Percentiles rank a stretch among this genome's conserved stretches.
Evolutionary conservation across 2,329 filamentous ascomycete genomes (phyloP).

Genomic region (Aspergillus sp.): DNA sequence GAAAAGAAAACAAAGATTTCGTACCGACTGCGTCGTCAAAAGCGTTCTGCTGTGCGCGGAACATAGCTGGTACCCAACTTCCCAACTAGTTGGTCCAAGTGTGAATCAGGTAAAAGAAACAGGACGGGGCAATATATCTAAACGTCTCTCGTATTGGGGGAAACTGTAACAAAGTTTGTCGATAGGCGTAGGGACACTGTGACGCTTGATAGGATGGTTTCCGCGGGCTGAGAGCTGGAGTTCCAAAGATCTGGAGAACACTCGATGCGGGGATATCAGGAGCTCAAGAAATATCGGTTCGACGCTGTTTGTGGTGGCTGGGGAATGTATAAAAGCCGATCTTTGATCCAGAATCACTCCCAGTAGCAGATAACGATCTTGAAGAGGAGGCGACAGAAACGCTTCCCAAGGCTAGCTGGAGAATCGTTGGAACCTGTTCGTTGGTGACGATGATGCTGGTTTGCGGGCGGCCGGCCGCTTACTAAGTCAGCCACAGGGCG

Average conservation of each 20-base stretch:
- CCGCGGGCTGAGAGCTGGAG: slow-evolving; percentile 4
- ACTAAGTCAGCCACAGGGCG: slow-evolving; percentile 8
- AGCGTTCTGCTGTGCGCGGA: slow-evolving; percentile 63
- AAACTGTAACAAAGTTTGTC: neutral
- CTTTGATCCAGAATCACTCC: neutral
- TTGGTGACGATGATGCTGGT: slow-evolving; percentile 16
- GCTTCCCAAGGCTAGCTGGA: neutral
- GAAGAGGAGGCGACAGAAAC: neutral
- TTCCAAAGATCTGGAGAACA: slow-evolving; percentile 8
- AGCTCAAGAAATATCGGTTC: neutral
- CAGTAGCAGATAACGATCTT: neutral
- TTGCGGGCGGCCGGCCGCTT: slow-evolving; percentile 15
- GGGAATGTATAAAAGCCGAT: too few relatives aligned
- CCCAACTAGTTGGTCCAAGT: neutral
- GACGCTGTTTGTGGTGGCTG: neutral
- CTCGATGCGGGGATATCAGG: slow-evolving; percentile 14
- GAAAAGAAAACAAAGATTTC: slow-evolving; percentile 8
- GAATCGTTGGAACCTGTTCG: slow-evolving; percentile 23
- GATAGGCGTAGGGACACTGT: neutral
- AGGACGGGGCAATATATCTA: neutral
- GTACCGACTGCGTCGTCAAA: slow-evolving; percentile 70
- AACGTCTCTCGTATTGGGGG: neutral
- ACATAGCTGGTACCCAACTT: slow-evolving; percentile 45
- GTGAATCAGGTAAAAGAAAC: neutral
- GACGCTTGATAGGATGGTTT: neutral